Evolutionary conservation across 345 rosid species (phyloP).

Genomic region (Eucalyptus decipiens): DNA sequence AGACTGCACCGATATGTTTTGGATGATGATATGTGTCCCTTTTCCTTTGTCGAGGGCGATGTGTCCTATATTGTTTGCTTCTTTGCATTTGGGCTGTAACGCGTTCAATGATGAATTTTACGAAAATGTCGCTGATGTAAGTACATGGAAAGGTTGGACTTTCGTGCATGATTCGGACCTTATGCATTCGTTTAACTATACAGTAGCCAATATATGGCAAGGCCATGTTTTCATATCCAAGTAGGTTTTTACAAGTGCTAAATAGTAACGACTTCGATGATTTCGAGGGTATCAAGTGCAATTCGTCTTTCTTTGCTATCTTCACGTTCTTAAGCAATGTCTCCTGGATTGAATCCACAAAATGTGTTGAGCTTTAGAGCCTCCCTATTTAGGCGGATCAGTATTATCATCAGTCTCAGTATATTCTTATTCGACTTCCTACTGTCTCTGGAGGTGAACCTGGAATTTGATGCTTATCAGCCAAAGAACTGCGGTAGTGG

Average conservation of each 20-base stretch:
- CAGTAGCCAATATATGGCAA: not conserved
- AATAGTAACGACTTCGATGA: not conserved
- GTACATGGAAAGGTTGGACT: not conserved
- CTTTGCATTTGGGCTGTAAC: not conserved
- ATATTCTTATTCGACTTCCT: not conserved
- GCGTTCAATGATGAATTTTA: not conserved
- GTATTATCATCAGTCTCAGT: not conserved
- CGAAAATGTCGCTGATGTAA: not conserved
- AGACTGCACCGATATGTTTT: not conserved
- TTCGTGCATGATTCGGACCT: not conserved
- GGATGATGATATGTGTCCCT: not conserved
- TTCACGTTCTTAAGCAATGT: not conserved
- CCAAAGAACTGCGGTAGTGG: slow-evolving; percentile 11
- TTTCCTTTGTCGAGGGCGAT: not conserved
- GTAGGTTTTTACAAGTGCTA: not conserved
- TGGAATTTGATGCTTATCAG: not conserved
- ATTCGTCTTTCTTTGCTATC: not conserved
- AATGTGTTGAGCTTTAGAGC: not conserved
- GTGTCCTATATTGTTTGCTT: not conserved
- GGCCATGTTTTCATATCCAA: not conserved
- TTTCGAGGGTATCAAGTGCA: not conserved
- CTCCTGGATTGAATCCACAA: not conserved
- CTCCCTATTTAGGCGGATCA: not conserved
- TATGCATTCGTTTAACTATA: not conserved
- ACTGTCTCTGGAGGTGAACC: not conserved